Base-by-base conservation (phyloP, 139 green algal genomes). In the Picocystis salinarum region DNA sequence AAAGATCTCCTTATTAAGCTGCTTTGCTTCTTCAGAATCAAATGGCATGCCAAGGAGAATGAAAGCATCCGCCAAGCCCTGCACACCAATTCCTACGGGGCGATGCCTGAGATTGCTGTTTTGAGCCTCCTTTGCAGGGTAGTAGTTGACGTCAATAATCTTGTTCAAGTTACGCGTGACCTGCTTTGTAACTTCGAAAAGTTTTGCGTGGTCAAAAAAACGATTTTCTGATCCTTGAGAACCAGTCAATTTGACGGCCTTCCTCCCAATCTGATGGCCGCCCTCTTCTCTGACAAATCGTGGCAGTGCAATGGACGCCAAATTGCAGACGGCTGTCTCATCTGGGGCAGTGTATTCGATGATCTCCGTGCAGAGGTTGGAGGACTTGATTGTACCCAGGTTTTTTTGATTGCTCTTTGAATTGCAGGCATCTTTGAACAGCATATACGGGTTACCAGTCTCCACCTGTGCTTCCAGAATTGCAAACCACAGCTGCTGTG, bases 121-220 rank as follows among this genome's bases (percentile, higher is more conserved):
- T 25, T 68, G 57, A 1, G 83, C 83, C 3, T 73, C 77, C 52
- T 92, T 76, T 10, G 81, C 75, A 0, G 88, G 88, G 67, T 98
- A 98, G 74, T 74, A 94, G 79, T 96, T 98, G 59, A 94, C 64
- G 57, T 98, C 88, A 48, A 98, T 98, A 64, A 98, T 93, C 46
- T 79, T 77, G 70, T 98, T 98, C 17, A 98, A 64, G 70, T 95
- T 97, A 52, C 57, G 68, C 1, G 86, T 86, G 15, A 79, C 75
- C 42, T 52, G 50, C 41, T 48, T 55, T 40, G 46, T 70, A 13
- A 85, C 69, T 41, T 44, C 62, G 12, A 17, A 40, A n/a, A 73
- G 62, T 33, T 59, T 59, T 18, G 53, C 52, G 26, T 70, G 67
- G 46, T 72, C 62, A 29, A 71, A 72, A 39, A 33, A 73, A 46